These are phyloP conservation scores for Aspergillus sp. DNA, from an alignment of 2,329 filamentous ascomycete species.

Conservation along the genomic window DNA sequence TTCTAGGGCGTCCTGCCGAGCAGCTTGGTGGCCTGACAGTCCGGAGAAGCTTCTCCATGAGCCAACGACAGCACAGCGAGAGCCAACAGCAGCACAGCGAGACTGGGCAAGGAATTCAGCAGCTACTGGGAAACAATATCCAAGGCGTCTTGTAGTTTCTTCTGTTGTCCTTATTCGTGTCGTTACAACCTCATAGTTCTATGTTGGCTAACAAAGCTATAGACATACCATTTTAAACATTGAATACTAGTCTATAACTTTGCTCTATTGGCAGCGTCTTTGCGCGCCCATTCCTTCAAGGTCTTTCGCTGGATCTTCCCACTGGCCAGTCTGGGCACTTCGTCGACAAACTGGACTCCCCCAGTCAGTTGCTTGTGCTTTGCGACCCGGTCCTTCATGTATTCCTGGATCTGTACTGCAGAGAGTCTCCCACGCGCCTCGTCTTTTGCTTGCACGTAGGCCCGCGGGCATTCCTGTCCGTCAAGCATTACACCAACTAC, in stretches of 20 bases:
- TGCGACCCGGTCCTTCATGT: constrained; percentile 49
- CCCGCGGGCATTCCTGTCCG: constrained; percentile 54
- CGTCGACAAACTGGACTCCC: constrained; percentile 56
- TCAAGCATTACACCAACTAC: constrained; percentile 42
- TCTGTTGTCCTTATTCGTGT: too few relatives aligned
- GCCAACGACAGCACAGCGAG: too few relatives aligned
- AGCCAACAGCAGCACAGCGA: too few relatives aligned
- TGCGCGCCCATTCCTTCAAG: constrained; percentile 9
- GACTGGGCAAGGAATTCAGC: too few relatives aligned
- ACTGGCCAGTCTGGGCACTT: constrained; percentile 57
- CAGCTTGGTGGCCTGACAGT: neutral
- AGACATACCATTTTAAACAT: neutral
- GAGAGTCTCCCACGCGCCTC: constrained; percentile 23
- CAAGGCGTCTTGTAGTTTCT: neutral
- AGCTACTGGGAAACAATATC: neutral
- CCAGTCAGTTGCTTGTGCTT: constrained; percentile 56
- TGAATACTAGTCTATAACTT: neutral
- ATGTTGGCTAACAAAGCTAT: neutral
- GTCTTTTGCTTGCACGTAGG: constrained; percentile 53
- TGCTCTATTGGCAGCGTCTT: neutral
- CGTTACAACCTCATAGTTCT: too few relatives aligned
- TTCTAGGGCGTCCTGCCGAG: neutral
- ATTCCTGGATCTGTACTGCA: constrained; percentile 22
- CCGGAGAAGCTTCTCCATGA: neutral
- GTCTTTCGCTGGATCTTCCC: constrained; percentile 59